Evolutionary conservation across 2,329 filamentous ascomycete genomes (phyloP).

Genomic region (Arthroderma sp.): DNA sequence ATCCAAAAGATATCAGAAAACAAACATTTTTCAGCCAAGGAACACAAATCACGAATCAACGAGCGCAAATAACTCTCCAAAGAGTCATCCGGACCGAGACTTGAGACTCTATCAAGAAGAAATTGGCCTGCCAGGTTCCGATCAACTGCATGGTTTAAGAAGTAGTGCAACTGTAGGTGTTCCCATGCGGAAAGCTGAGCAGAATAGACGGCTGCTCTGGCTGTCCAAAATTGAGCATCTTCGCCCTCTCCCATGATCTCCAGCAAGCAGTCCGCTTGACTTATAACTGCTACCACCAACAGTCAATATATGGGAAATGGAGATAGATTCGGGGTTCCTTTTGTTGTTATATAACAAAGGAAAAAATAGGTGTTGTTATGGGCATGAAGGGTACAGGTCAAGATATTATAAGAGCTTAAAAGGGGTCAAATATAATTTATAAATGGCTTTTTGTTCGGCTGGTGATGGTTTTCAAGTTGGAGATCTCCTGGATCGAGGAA

Average conservation of each 20-base stretch:
- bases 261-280: no score
- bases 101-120: background rate
- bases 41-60: background rate
- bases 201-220: background rate
- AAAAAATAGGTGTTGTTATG: no score
- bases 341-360: no score
- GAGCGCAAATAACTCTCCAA: background rate
- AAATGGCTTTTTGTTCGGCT: no score
- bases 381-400: no score
- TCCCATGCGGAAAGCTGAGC: background rate
- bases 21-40: background rate
- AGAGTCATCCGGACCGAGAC: background rate
- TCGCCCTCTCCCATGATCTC: background rate
- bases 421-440: no score
- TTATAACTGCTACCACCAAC: no score
- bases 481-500: no score
- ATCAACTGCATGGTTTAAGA: background rate
- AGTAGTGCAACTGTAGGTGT: background rate
- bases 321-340: no score
- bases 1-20: background rate
- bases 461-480: no score
- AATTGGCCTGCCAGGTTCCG: background rate
- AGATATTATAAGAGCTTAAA: no score
- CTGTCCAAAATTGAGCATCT: background rate
- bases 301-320: no score